phyloP scores from a whole-genome alignment of 768 basidiomycete species.

The Suillus ampliporus region DNA sequence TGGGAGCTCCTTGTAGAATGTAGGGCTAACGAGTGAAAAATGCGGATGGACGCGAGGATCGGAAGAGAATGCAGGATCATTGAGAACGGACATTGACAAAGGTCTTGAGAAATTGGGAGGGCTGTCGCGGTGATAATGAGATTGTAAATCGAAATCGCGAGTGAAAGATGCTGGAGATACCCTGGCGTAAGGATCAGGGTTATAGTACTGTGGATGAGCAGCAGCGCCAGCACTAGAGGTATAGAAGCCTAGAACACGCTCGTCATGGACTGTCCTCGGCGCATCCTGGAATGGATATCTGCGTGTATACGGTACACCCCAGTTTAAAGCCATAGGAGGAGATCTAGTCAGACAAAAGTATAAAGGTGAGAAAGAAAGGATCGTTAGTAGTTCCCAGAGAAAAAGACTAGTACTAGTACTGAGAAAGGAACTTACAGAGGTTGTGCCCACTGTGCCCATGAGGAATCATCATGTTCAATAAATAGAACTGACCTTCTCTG shows the following conservation, averaged over 20 bases:
- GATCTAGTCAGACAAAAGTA: conserved; percentile 3
- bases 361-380: neutral
- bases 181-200: conserved; percentile 13
- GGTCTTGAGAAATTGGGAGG: conserved; percentile 19
- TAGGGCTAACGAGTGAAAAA: conserved; percentile 27
- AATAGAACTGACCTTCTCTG: neutral
- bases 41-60: conserved; percentile 58
- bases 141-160: conserved; percentile 14
- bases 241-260: conserved; percentile 12
- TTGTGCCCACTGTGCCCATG: conserved; percentile 1
- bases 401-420: too few relatives aligned
- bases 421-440: conserved; percentile 6
- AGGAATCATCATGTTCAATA: neutral
- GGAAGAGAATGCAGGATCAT: conserved; percentile 65
- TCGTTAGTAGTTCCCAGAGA: neutral
- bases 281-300: neutral
- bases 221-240: conserved; percentile 4
- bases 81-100: conserved; percentile 39
- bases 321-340: conserved; percentile 18
- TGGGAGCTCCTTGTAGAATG: conserved; percentile 29
- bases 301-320: conserved; percentile 14
- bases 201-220: conserved; percentile 4
- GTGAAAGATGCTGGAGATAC: conserved; percentile 12
- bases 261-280: conserved; percentile 1
- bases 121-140: neutral